Evolutionary conservation across 257 asterid species (phyloP).

Genomic region (Ophiorrhiza pumila): DNA sequence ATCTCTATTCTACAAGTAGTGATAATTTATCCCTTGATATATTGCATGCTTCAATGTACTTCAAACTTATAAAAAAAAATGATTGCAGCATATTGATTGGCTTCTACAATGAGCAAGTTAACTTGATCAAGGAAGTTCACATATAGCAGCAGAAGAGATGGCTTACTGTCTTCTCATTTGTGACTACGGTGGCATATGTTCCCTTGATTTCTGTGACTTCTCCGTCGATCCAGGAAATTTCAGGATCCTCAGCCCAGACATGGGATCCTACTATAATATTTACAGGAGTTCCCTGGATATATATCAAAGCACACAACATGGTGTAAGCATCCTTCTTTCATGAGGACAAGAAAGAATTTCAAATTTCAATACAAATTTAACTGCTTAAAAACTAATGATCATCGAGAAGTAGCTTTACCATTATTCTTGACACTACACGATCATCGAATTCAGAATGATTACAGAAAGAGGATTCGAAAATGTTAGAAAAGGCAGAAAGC

Average conservation of each 20-base stretch:
- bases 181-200: constrained; percentile 53
- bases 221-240: constrained; percentile 84
- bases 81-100: not conserved
- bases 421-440: constrained; percentile 46
- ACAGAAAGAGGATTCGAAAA: constrained; percentile 12
- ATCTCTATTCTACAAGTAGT: not conserved
- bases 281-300: constrained; percentile 82
- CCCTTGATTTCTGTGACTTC: constrained; percentile 70
- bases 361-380: not conserved
- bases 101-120: not conserved
- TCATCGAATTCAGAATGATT: constrained; percentile 42
- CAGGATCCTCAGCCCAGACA: constrained; percentile 90
- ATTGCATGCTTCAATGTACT: not conserved
- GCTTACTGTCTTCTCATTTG: constrained; percentile 72
- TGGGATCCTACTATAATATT: constrained; percentile 88
- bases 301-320: constrained; percentile 20
- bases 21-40: not conserved
- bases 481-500: constrained; percentile 23
- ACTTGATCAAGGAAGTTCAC: not conserved
- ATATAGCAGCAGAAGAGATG: not conserved
- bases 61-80: not conserved
- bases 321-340: not conserved
- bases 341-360: constrained; percentile 1
- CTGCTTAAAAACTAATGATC: constrained; percentile 1
- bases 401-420: constrained; percentile 55